Evolutionary conservation across 2,329 filamentous ascomycete species (phyloP).

Genomic region (Cryphonectria nitschkei): DNA sequence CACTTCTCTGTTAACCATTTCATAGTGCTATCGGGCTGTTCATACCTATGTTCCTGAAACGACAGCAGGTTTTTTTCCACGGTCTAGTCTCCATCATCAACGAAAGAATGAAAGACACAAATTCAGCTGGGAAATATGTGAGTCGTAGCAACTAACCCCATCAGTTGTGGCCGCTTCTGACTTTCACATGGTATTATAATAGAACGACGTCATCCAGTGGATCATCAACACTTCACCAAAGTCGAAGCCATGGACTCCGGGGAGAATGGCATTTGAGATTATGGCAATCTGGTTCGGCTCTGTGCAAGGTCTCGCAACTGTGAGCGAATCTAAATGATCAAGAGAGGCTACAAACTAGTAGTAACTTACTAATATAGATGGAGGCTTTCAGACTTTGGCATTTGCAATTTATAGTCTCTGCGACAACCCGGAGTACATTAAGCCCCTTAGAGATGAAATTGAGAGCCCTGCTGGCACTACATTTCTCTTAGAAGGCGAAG

Average conservation of each 20-base stretch:
- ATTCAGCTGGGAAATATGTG: background rate
- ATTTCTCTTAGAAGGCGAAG: background rate
- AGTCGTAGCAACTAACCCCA: background rate
- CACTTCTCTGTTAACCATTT: background rate
- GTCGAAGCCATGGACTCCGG: background rate
- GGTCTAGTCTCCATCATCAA: background rate
- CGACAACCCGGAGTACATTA: background rate
- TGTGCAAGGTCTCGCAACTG: background rate
- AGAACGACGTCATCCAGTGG: conserved; percentile 1
- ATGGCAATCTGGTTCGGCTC: conserved; percentile 6
- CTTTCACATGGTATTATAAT: background rate
- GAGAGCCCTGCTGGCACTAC: background rate
- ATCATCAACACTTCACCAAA: background rate
- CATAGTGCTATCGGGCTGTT: background rate
- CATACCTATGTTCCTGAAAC: background rate
- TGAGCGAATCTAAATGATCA: background rate
- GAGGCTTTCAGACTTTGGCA: background rate
- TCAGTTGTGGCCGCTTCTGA: background rate
- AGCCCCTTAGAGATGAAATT: background rate
- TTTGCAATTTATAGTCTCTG: background rate
- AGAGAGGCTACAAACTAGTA: background rate
- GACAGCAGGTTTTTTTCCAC: background rate
- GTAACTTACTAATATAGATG: background rate
- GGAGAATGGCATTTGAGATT: background rate
- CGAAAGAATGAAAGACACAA: background rate